Evolutionary conservation across 1,284 basidiomycete species (phyloP).

Genomic region (Microbotryum lychnidis-dioicae): DNA sequence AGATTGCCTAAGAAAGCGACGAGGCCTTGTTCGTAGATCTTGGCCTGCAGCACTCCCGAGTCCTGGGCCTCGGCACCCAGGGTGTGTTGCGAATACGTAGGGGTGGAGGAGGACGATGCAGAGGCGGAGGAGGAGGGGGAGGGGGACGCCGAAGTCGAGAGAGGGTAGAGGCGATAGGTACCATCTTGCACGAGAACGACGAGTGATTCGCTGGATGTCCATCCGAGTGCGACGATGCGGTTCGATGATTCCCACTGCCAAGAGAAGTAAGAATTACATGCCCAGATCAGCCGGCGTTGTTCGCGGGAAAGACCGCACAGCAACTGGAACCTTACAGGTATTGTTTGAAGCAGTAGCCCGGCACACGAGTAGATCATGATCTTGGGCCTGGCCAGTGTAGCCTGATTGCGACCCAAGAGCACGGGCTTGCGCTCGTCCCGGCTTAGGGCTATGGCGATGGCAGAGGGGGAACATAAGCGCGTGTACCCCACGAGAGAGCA

Average conservation of each 20-base stretch:
- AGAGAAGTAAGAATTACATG: slow-evolving; percentile 36
- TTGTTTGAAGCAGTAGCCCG: slow-evolving; percentile 42
- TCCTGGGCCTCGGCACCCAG: slow-evolving; percentile 78
- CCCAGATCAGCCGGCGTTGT: slow-evolving; percentile 20
- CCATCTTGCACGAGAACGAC: slow-evolving; percentile 88
- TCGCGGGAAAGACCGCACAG: slow-evolving; percentile 37
- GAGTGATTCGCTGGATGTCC: slow-evolving; percentile 70
- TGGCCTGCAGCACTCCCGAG: slow-evolving; percentile 69
- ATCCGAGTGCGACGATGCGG: slow-evolving; percentile 70
- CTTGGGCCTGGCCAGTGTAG: slow-evolving; percentile 46
- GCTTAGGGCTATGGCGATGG: slow-evolving; percentile 62
- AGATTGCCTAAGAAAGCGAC: slow-evolving; percentile 74
- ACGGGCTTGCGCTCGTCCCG: slow-evolving; percentile 75
- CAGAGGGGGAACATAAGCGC: neutral
- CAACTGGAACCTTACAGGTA: slow-evolving; percentile 36
- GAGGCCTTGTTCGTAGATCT: slow-evolving; percentile 74
- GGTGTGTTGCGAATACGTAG: slow-evolving; percentile 65
- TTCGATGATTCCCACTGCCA: slow-evolving; percentile 61
- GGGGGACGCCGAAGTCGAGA: slow-evolving; percentile 41
- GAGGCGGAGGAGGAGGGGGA: slow-evolving; percentile 10
- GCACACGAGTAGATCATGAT: slow-evolving; percentile 48
- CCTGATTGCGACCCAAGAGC: slow-evolving; percentile 60
- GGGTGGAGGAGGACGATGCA: slow-evolving; percentile 66
- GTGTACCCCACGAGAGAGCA: neutral
- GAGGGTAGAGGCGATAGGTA: slow-evolving; percentile 77